A percentile compares a stretch with the other conserved stretches of the same genome.
phyloP scores from a whole-genome alignment of 208 protist species.

The Crithidia expoeki region DNA sequence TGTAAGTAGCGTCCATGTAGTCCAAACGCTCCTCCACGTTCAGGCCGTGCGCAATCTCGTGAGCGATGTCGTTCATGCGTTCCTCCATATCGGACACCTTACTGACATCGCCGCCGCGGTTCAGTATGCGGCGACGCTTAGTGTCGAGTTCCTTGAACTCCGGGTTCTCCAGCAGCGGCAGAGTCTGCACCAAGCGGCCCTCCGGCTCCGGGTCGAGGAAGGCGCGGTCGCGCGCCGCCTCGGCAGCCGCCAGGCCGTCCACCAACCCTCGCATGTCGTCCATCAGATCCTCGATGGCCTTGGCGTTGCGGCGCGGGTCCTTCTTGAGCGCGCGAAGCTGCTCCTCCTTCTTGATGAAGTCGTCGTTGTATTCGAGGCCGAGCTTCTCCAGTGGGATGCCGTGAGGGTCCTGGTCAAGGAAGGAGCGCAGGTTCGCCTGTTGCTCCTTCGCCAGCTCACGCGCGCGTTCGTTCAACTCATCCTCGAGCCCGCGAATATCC shows the following conservation, averaged over 20 bases:
- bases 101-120: no score
- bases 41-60: conserved; percentile 67
- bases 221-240: conserved; percentile 54
- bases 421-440: conserved; percentile 56
- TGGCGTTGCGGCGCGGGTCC: conserved; percentile 54
- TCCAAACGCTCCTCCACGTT: conserved; percentile 70
- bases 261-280: conserved; percentile 58
- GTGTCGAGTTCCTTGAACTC: no score
- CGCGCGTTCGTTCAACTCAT: conserved; percentile 70
- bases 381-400: conserved; percentile 70
- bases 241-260: conserved; percentile 40
- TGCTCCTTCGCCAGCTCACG: conserved; percentile 63
- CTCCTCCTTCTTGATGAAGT: conserved; percentile 61
- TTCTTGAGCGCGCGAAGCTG: conserved; percentile 57
- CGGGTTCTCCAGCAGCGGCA: no score
- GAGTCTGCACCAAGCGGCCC: no score
- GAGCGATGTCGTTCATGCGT: conserved; percentile 67
- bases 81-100: conserved; percentile 67
- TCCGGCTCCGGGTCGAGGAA: no score
- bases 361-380: conserved; percentile 55
- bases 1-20: conserved; percentile 56
- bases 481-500: conserved; percentile 64
- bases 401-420: conserved; percentile 60
- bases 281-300: conserved; percentile 50
- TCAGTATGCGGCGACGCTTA: no score